Evolutionary conservation across 2,329 filamentous ascomycete species (phyloP).

Genomic region (Dothiorella sarmentorum): DNA sequence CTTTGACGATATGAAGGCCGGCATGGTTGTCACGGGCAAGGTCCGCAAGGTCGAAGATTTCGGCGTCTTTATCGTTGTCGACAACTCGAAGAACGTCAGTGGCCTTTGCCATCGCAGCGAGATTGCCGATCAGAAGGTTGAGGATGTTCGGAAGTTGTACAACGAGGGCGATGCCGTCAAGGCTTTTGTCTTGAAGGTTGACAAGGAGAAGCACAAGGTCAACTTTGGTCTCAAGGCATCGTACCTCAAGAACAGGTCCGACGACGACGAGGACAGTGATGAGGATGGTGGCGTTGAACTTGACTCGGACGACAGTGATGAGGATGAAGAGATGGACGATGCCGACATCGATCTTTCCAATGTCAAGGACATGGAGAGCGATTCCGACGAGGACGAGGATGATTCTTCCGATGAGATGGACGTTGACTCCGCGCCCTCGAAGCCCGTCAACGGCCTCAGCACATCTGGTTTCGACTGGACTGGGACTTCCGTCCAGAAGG

Average conservation of each 20-base stretch:
- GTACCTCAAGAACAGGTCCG: constrained; percentile 67
- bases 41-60: constrained; percentile 93
- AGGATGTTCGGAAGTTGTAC: constrained; percentile 86
- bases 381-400: constrained; percentile 30
- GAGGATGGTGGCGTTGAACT: constrained; percentile 46
- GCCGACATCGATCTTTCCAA: constrained; percentile 45
- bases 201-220: constrained; percentile 71
- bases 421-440: constrained; percentile 31
- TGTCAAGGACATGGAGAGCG: constrained; percentile 36
- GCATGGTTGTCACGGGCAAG: constrained; percentile 82
- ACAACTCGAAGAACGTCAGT: constrained; percentile 83
- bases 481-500: constrained; percentile 54
- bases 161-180: constrained; percentile 91
- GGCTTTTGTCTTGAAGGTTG: constrained; percentile 78
- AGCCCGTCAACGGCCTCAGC: constrained; percentile 55
- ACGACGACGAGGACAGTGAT: constrained; percentile 48
- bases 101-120: constrained; percentile 90
- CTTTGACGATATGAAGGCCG: constrained; percentile 72
- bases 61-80: constrained; percentile 88
- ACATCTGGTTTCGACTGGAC: constrained; percentile 86
- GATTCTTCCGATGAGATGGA: constrained; percentile 46
- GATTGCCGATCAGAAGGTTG: constrained; percentile 73
- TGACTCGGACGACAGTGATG: constrained; percentile 42
- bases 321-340: constrained; percentile 36
- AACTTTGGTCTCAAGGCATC: constrained; percentile 91